These are phyloP conservation scores for Glycine latifolia DNA, from an alignment of 306 rosid species.

Conservation along the genomic window DNA sequence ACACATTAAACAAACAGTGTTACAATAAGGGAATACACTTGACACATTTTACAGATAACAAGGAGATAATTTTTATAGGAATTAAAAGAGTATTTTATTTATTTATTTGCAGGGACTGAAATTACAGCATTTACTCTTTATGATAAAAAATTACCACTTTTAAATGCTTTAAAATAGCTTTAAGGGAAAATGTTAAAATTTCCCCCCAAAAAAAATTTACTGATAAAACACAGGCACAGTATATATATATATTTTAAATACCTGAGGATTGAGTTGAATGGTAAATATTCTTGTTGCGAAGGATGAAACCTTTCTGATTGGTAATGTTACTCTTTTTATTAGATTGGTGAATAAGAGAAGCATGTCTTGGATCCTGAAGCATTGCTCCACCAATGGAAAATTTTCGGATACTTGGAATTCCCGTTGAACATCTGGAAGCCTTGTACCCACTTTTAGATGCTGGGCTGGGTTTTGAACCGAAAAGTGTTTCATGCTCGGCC, in stretches of 20 bases:
- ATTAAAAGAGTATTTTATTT: neutral
- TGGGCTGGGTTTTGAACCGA: constrained; percentile 54
- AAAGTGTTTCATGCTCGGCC: constrained; percentile 72
- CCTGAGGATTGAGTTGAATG: constrained; percentile 52
- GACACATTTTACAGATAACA: neutral
- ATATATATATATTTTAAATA: constrained; percentile 36
- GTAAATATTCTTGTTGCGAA: constrained; percentile 45
- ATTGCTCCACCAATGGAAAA: constrained; percentile 60
- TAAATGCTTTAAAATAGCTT: neutral
- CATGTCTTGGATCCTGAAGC: constrained; percentile 60
- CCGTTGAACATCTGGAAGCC: constrained; percentile 53
- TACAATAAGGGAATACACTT: neutral
- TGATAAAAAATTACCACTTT: neutral
- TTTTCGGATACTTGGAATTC: constrained; percentile 53
- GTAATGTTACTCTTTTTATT: constrained; percentile 51
- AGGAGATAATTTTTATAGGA: neutral
- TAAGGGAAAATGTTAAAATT: neutral
- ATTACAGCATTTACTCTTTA: neutral
- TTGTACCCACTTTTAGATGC: constrained; percentile 37
- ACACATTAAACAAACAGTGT: neutral
- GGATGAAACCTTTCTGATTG: constrained; percentile 49
- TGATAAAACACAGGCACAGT: neutral
- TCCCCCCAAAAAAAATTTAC: neutral
- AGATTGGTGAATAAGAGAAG: constrained; percentile 51
- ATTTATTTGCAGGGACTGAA: neutral